phyloP scores from a whole-genome alignment of 768 basidiomycete genomes.

The Pleurotus tuber-regium region DNA sequence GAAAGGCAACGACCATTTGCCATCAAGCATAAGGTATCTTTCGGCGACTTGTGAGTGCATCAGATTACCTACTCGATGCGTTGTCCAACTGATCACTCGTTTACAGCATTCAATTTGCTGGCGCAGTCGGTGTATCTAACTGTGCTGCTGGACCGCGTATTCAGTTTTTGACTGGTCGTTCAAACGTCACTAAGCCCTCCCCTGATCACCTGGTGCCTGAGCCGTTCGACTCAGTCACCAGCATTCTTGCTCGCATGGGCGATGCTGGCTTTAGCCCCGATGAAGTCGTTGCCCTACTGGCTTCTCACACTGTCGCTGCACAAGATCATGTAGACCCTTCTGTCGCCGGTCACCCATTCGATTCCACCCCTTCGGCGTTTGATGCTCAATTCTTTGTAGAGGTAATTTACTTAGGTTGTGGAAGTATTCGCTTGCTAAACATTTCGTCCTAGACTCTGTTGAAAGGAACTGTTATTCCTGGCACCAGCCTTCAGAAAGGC shows the following conservation, averaged over 20 bases:
- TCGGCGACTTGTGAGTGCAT: conserved; percentile 32
- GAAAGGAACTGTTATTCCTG: conserved; percentile 23
- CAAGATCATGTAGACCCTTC: conserved; percentile 18
- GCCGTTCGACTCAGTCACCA: conserved; percentile 25
- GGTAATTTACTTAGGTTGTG: conserved; percentile 6
- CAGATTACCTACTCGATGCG: not conserved
- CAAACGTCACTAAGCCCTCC: conserved; percentile 23
- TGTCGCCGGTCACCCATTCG: conserved; percentile 24
- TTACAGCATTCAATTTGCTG: conserved; percentile 31
- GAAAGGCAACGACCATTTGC: conserved; percentile 27
- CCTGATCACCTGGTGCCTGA: conserved; percentile 32
- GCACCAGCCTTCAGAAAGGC: conserved; percentile 19
- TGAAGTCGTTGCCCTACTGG: conserved; percentile 33
- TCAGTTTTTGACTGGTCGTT: conserved; percentile 36
- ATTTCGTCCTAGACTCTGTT: conserved; percentile 21
- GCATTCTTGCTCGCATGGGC: conserved; percentile 26
- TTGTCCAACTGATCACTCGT: not conserved
- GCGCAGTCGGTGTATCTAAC: conserved; percentile 32
- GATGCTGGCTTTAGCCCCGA: conserved; percentile 31
- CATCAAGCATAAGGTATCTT: conserved; percentile 25
- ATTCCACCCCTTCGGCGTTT: conserved; percentile 27
- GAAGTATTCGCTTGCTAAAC: not conserved
- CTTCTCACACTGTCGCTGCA: conserved; percentile 26
- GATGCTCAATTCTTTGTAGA: conserved; percentile 32
- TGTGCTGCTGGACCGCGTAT: conserved; percentile 38